Percentiles rank a stretch among this genome's conserved stretches.
phyloP scores from a whole-genome alignment of 169 alveolate genomes.

The Eimeria praecox region DNA sequence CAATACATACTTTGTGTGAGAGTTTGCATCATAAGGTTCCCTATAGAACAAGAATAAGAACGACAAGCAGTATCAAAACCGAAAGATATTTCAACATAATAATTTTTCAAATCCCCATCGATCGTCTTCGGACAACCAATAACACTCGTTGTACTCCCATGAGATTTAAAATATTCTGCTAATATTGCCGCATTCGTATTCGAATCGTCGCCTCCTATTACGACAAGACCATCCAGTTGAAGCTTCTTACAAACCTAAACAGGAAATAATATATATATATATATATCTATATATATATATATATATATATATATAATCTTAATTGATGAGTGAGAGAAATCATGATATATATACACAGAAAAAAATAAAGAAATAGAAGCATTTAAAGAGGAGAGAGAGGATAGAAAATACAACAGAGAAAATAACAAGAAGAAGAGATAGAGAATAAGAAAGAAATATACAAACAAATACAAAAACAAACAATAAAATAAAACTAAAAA shows the following conservation, averaged over 20 bases:
- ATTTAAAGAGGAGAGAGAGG: no score
- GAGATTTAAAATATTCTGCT: slow-evolving; percentile 96
- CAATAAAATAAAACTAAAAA: neutral
- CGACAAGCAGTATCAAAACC: slow-evolving; percentile 99
- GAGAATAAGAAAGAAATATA: neutral
- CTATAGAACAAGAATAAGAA: slow-evolving; percentile 97
- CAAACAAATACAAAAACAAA: neutral
- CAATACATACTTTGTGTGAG: slow-evolving; percentile 30
- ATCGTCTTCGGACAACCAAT: slow-evolving; percentile 99
- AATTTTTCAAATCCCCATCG: slow-evolving; percentile 99
- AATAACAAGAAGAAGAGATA: neutral
- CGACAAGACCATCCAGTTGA: slow-evolving; percentile 97
- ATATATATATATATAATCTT: no score
- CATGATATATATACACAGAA: no score
- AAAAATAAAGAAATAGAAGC: no score
- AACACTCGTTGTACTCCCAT: slow-evolving; percentile 87
- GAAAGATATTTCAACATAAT: slow-evolving; percentile 97
- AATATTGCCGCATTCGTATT: slow-evolving; percentile 99
- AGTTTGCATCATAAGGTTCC: slow-evolving; percentile 95
- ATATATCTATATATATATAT: no score
- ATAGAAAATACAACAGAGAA: no score
- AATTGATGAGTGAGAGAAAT: no score
- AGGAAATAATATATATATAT: neutral
- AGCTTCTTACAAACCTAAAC: slow-evolving; percentile 89
- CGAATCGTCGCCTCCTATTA: slow-evolving; percentile 99